Evolutionary conservation across 331 rosid species (phyloP), one percentile per base, ranked within the genome.

Genomic region (Saraca asoca): DNA sequence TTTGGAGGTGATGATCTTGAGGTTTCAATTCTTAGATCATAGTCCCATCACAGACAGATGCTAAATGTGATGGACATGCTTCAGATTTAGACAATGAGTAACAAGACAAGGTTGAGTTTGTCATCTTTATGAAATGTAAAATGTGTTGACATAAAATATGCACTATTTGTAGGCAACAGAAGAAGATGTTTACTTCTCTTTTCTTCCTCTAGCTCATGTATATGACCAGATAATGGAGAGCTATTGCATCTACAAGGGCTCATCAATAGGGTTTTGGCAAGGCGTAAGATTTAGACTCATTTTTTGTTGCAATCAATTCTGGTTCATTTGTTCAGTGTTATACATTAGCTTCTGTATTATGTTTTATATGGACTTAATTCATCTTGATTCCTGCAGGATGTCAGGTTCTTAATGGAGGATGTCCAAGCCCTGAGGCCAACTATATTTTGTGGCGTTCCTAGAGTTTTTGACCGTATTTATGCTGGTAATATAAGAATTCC

Each of bases 191-290:
- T 93, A 82, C 80, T 93, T 93, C 57, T 93, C 98, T 51, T 93
- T 83, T 73, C 98, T 93, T 75, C 96, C 95, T 55, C 84, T 93
- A 76, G 94, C 98, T 51, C 96, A 93, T 66, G 82, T 89, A 15
- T 93, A 87, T 62, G 98, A 93, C 77, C 96, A 93, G 85, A 87
- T 85, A 66, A 82, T 93, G 61, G 98, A 89, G 69, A 82, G 83
- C 78, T 93, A 89, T 77, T 85, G 87, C 81, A 82, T 93, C 78
- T 84, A 81, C 81, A 93, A 76, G 84, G 94, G 94, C 20, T 80
- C 94, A 56, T 87, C 95, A 24, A 74, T 87, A 55, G 98, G 96
- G 51, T 93, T 79, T 75, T 93, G 98, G 98, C 86, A 75, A 81
- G 98, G 98, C 70, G 98, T 90, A 84, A 85, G 91, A 74, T 73